A percentile compares a stretch with the other conserved stretches of the same genome.
These are phyloP conservation scores for Trichoderma semiorbis DNA, from an alignment of 2,329 filamentous ascomycete species.

Conservation along the genomic window DNA sequence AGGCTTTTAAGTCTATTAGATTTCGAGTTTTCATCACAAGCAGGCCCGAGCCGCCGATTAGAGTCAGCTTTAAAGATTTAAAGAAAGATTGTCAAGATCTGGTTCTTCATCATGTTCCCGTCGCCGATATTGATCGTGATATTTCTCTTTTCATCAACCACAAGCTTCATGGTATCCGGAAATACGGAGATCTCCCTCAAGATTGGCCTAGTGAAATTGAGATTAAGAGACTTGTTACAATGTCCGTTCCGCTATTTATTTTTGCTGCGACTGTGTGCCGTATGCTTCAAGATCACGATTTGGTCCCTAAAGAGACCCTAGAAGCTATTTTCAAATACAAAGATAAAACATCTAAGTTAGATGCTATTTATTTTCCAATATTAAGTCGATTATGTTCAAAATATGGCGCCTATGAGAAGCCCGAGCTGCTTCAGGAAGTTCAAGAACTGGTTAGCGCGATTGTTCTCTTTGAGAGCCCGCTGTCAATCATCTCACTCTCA, in stretches of 20 bases:
- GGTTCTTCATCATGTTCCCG: not conserved
- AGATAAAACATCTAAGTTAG: not conserved
- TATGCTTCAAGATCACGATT: not conserved
- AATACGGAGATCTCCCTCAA: not conserved
- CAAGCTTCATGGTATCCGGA: not conserved
- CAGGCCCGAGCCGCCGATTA: not conserved
- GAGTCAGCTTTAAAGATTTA: not conserved
- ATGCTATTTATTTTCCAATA: not conserved
- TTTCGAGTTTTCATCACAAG: not conserved
- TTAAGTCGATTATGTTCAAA: not conserved
- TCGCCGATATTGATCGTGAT: not conserved
- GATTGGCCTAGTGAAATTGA: not conserved
- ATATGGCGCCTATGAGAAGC: not conserved
- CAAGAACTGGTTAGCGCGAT: not conserved
- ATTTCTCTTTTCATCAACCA: not conserved
- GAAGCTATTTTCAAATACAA: not conserved
- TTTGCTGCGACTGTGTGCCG: not conserved
- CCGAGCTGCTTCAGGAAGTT: not conserved
- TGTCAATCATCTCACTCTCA: not conserved
- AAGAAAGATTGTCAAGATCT: not conserved
- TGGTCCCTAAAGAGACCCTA: fast-evolving
- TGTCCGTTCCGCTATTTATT: not conserved
- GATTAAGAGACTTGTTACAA: not conserved
- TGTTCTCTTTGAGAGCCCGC: not conserved
- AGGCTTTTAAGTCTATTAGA: not conserved